These are phyloP conservation scores for Carex cristatella DNA, from an alignment of 176 grass and related monocot species.

Conservation along the genomic window DNA sequence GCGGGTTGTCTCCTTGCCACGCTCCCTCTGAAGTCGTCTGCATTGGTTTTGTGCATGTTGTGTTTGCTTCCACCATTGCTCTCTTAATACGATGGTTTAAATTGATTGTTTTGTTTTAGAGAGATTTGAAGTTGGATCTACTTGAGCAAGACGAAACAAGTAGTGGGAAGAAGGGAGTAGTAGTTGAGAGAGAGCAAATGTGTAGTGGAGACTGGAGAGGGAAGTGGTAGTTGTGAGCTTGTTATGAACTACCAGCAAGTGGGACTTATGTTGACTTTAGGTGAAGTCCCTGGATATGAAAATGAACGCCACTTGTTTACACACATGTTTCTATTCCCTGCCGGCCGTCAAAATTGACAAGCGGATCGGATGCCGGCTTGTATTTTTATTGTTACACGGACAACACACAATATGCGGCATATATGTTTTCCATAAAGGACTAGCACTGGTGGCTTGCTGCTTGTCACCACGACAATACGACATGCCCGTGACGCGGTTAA, in stretches of 20 bases:
- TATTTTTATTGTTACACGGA: too few relatives aligned
- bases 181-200: neutral
- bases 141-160: neutral
- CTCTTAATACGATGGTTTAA: too few relatives aligned
- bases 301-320: too few relatives aligned
- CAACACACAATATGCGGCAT: too few relatives aligned
- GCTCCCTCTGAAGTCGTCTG: conserved; percentile 10
- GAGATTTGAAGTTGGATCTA: neutral
- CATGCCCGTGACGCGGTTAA: too few relatives aligned
- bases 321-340: neutral
- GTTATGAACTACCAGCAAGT: neutral
- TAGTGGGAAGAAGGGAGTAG: neutral
- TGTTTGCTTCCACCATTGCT: neutral
- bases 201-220: too few relatives aligned
- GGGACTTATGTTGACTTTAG: neutral
- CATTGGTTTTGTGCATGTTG: neutral
- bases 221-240: neutral
- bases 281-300: neutral
- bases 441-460: too few relatives aligned
- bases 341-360: too few relatives aligned
- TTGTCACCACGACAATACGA: too few relatives aligned
- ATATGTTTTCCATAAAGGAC: too few relatives aligned
- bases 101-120: neutral
- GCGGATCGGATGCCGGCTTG: too few relatives aligned
- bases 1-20: conserved; percentile 23